These are phyloP conservation scores for Brassica balearica DNA, from an alignment of 441 rosid genomes.

Conservation along the genomic window DNA sequence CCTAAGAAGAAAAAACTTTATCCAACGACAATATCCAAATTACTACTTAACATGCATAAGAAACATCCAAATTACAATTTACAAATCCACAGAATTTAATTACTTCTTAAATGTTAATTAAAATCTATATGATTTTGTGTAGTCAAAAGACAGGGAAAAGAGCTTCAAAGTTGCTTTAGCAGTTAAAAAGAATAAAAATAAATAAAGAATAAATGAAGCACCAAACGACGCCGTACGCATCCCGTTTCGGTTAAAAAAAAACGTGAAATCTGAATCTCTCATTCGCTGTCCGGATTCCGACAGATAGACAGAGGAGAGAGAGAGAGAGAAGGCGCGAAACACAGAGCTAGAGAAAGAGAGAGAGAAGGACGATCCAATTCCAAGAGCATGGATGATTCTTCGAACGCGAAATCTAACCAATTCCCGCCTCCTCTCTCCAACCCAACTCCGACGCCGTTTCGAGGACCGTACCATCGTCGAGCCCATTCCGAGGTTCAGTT, in stretches of 20 bases:
- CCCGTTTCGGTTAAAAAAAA: constrained; percentile 15
- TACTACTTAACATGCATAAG: no score
- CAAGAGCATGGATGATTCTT: constrained; percentile 49
- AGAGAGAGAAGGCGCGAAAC: background rate
- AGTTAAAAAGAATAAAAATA: background rate
- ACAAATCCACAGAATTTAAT: no score
- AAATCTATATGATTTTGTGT: no score
- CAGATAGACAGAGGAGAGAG: background rate
- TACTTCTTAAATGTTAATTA: no score
- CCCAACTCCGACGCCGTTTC: constrained; percentile 44
- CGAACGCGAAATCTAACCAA: constrained; percentile 42
- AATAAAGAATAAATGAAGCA: background rate
- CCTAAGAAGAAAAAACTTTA: no score
- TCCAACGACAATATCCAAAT: no score
- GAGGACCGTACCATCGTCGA: constrained; percentile 68
- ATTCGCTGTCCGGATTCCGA: constrained; percentile 9
- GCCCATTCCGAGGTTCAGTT: constrained; percentile 85
- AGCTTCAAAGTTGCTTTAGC: no score
- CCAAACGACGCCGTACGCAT: background rate
- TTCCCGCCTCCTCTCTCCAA: constrained; percentile 22
- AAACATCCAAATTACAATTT: no score
- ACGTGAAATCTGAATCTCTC: constrained; percentile 9
- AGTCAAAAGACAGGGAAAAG: no score
- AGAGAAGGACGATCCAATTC: constrained; percentile 8
- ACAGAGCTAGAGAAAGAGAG: background rate